These are phyloP conservation scores for Primulina eburnea DNA, from an alignment of 257 asterid genomes.

Conservation along the genomic window DNA sequence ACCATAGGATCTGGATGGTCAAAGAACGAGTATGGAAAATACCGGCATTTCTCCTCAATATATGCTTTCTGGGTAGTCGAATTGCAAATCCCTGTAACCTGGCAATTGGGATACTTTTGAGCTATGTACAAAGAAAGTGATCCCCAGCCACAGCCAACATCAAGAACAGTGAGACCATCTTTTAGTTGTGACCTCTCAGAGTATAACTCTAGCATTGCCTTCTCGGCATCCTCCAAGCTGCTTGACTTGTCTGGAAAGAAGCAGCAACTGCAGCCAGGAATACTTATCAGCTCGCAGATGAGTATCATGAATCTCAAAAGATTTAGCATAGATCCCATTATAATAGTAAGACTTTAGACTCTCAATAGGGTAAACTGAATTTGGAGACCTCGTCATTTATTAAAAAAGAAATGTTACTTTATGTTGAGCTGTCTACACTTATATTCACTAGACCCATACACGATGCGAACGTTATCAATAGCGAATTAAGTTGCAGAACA, in stretches of 20 bases:
- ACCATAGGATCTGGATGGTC: neutral
- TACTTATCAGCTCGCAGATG: conserved; percentile 10
- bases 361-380: too few relatives aligned
- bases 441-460: too few relatives aligned
- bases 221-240: conserved; percentile 88
- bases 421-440: too few relatives aligned
- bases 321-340: too few relatives aligned
- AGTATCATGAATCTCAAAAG: neutral
- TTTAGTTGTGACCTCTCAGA: conserved; percentile 77
- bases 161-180: conserved; percentile 89
- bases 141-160: conserved; percentile 99
- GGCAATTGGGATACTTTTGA: conserved; percentile 63
- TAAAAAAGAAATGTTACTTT: too few relatives aligned
- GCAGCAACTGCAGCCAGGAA: conserved; percentile 61
- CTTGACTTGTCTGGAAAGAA: conserved; percentile 55
- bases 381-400: too few relatives aligned
- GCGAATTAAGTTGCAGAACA: neutral
- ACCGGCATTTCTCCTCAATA: conserved; percentile 74
- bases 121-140: conserved; percentile 73
- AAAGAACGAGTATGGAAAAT: conserved; percentile 3
- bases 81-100: conserved; percentile 84
- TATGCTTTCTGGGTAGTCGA: conserved; percentile 79
- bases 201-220: conserved; percentile 76
- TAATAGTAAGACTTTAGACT: too few relatives aligned
- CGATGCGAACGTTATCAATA: neutral